These are phyloP conservation scores for Pyrus hybrid DNA, from an alignment of 331 rosid species.

Conservation along the genomic window DNA sequence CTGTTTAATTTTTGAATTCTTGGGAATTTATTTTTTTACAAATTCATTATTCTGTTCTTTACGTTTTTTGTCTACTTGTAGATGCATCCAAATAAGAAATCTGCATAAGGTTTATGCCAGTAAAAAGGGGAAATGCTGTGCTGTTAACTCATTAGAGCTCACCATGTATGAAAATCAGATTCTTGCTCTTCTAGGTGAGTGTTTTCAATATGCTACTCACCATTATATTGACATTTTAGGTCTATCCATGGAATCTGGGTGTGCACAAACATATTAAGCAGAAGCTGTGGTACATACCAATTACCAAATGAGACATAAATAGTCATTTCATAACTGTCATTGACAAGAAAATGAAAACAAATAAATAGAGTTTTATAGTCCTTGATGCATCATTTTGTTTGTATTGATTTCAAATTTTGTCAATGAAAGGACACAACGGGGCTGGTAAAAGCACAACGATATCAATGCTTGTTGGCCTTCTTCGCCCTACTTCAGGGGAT, in stretches of 20 bases:
- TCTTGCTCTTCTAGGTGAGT: constrained; percentile 94
- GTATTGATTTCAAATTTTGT: constrained; percentile 2
- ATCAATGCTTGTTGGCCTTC: constrained; percentile 96
- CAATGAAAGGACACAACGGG: constrained; percentile 76
- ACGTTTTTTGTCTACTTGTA: constrained; percentile 24
- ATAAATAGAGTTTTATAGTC: not conserved
- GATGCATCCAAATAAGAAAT: constrained; percentile 94
- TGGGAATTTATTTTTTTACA: constrained; percentile 1
- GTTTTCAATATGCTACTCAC: not conserved
- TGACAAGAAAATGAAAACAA: not conserved
- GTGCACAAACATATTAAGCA: not conserved
- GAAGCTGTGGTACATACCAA: not conserved
- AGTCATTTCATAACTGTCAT: not conserved
- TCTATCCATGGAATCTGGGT: not conserved
- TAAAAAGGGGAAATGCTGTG: constrained; percentile 75
- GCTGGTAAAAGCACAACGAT: constrained; percentile 95
- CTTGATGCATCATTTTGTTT: not conserved
- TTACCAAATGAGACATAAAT: not conserved
- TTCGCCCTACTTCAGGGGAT: constrained; percentile 89
- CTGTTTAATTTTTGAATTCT: constrained; percentile 9
- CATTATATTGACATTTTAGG: not conserved
- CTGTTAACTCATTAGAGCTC: constrained; percentile 72
- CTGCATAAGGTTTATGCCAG: constrained; percentile 81
- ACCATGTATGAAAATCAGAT: constrained; percentile 92
- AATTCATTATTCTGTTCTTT: not conserved